Conservation (phyloP, 2,329 filamentous ascomycete genomes). For the Teratosphaeriaceae sp. region DNA sequence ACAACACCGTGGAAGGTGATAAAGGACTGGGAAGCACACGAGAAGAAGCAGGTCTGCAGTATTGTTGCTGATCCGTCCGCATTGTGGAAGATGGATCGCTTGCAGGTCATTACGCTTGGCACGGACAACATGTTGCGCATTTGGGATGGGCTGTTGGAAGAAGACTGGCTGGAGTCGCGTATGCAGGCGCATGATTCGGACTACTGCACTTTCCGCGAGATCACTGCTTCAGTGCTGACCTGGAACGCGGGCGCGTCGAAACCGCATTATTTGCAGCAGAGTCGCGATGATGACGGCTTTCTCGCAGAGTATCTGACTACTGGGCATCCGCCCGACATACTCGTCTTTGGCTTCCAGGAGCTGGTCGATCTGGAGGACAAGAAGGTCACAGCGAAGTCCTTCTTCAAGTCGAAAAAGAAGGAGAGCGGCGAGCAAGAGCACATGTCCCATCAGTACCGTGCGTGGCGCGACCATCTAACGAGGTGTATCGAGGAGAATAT, state of each 20-base stretch:
- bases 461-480: constrained; percentile 88
- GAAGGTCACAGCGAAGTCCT: constrained; percentile 89
- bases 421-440: constrained; percentile 77
- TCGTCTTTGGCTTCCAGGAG: constrained; percentile 96
- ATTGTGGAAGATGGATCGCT: constrained; percentile 74
- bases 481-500: constrained; percentile 77
- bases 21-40: constrained; percentile 93
- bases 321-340: constrained; percentile 76
- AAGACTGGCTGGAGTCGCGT: constrained; percentile 86
- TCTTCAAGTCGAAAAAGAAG: constrained; percentile 77
- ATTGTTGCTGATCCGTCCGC: constrained; percentile 73
- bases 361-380: constrained; percentile 98
- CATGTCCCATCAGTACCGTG: constrained; percentile 96
- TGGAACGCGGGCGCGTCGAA: constrained; percentile 98
- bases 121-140: constrained; percentile 75
- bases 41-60: constrained; percentile 70
- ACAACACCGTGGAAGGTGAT: constrained; percentile 79
- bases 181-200: constrained; percentile 80
- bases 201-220: constrained; percentile 78
- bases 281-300: constrained; percentile 65
- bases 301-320: constrained; percentile 71
- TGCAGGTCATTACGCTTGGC: constrained; percentile 81
- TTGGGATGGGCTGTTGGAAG: constrained; percentile 90
- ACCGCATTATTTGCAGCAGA: constrained; percentile 70
- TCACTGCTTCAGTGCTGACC: constrained; percentile 75